Base-by-base conservation (phyloP, 179 eudicot species). In the Gypsophila paniculata region DNA sequence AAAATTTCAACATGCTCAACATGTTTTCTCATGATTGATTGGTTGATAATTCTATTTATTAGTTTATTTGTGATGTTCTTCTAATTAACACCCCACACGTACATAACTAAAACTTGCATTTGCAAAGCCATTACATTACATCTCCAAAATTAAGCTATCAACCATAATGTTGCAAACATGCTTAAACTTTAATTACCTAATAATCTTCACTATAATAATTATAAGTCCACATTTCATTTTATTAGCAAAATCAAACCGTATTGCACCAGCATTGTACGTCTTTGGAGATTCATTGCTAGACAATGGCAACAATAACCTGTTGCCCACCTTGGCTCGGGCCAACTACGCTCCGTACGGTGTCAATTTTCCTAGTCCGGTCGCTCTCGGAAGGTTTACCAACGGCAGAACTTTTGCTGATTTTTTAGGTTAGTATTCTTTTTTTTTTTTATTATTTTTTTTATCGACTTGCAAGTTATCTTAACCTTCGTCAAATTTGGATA, bases 221-320 rank as follows among this genome's bases (percentile, higher is more conserved):
- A 25, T 29, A 7, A n/a, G 17, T 12, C 18, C 48, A 1, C 48
- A 8, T 53, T 52, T 69, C 14, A 2, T 69, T n/a, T 42, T 42
- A 6, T 70, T 14, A 22, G 23, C 65, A 19, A 14, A 34, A 57
- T 38, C 63, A 10, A 4, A 70, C 36, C 79, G 76, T 8, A 70
- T 63, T 51, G 83, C 79, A 8, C 84, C 88, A 10, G 88, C 84
- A 17, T 22, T 85, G 12, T 85, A 78, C 32, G 78, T 85, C 3
- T 78, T 85, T 18, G 86, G 88, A 6, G 86, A 85, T 65, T 82
- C 88, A 5, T 61, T 80, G 68, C 14, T 85, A 2, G 88, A 82
- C 53, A 82, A 74, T 48, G 88, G 86, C 15, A 82, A 85, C 64
- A 85, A 85, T 51, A 82, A 82, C 72, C 6, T 68, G 12, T 51